Conservation (phyloP, 352 stramenopile species). For the Pythium apleroticum region DNA sequence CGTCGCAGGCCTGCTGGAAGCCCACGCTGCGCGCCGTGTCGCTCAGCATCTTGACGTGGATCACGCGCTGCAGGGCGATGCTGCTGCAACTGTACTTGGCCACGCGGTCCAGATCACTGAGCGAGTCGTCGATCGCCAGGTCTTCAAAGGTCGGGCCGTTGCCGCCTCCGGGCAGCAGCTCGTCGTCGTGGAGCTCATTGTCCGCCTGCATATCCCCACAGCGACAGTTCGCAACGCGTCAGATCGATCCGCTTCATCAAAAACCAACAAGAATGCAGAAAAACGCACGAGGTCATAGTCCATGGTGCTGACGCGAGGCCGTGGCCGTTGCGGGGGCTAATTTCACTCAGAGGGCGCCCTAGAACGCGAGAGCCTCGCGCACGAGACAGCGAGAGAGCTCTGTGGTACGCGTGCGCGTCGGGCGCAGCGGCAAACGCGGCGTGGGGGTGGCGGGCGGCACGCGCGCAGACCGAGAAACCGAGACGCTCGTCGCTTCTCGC, state of each 20-base stretch:
- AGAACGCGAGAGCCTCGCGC: neutral
- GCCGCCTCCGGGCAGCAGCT: slow-evolving; percentile 27
- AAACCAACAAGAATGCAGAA: neutral
- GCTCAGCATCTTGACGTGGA: slow-evolving; percentile 70
- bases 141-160: slow-evolving; percentile 96
- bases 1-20: slow-evolving; percentile 78
- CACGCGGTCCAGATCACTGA: slow-evolving; percentile 94
- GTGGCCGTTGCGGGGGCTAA: neutral
- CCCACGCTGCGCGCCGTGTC: slow-evolving; percentile 30
- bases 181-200: slow-evolving; percentile 25
- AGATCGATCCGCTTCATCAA: neutral
- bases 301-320: slow-evolving; percentile 26
- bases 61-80: slow-evolving; percentile 96
- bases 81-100: slow-evolving; percentile 94
- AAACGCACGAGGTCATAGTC: slow-evolving; percentile 49
- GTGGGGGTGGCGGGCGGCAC: neutral
- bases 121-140: slow-evolving; percentile 97
- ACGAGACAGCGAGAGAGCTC: neutral
- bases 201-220: slow-evolving; percentile 16
- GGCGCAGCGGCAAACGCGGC: neutral
- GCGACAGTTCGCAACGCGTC: neutral
- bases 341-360: neutral
- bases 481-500: slow-evolving; percentile 3
- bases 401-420: neutral
- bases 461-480: neutral